Evolutionary conservation across 768 basidiomycete species (phyloP), one percentile per base, ranked within the genome.

Genomic region (Boletus subparvulus): DNA sequence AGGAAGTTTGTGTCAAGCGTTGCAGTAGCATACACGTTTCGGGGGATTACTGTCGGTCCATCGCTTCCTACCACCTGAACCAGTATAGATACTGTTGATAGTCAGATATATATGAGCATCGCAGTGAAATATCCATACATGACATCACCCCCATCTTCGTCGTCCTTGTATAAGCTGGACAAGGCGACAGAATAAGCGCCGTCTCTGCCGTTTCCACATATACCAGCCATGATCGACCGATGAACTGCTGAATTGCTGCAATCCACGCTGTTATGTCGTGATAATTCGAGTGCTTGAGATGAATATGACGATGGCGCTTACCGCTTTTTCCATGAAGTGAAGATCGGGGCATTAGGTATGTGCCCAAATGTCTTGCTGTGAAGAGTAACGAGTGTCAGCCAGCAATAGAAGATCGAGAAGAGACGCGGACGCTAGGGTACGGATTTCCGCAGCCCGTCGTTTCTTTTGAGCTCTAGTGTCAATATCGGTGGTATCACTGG

Each of bases 21-120:
- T 4, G 35, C 17, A 6, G 42, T 30, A n/a, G 55, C 70, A 12
- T 56, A 70, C 69, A 36, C 59, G 69, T 50, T 54, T 70, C 0
- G 42, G 60, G 11, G 69, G 70, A 8, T 2, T 0, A 7, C 9
- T 4, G 4, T 66, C 28, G 6, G 37, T 13, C 52, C 45, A 62
- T 13, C 1, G 24, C 36, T 60, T 10, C 57, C 65, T 58, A 21
- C 69, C 69, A 6, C 69, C 69, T 49, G 47, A 6, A 7, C 69
- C 69, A 13, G 69, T 71, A 42, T 71, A 71, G 17, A 73, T 59
- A 13, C 69, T 70, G 33, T 21, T 33, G 30, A 50, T 19, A 32
- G 32, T 59, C 40, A 61, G 58, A 35, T 6, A 19, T 3, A n/a
- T 0, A n/a, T 33, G 4, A n/a, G 26, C 6, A 16, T 58, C 26